Conservation (phyloP, 2,329 filamentous ascomycete genomes). For the Cladosporium sp. region DNA sequence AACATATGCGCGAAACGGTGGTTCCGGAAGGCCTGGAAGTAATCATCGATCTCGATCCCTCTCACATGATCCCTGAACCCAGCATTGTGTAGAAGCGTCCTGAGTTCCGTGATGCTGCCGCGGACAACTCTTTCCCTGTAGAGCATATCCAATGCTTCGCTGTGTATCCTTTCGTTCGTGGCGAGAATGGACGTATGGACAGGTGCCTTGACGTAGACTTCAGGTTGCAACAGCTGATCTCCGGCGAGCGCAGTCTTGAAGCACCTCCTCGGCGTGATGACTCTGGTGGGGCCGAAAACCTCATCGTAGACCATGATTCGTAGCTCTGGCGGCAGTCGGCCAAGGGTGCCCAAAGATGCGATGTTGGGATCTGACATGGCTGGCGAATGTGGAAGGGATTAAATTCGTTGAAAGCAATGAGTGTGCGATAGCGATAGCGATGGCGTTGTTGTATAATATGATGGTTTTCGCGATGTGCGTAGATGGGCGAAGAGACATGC, state of each 20-base stretch:
- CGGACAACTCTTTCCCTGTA: conserved; percentile 16
- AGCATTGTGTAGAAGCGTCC: neutral
- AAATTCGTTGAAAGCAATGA: neutral
- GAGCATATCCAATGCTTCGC: conserved; percentile 24
- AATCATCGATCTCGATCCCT: neutral
- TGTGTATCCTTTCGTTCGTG: conserved; percentile 19
- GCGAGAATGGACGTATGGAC: conserved; percentile 21
- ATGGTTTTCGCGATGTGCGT: neutral
- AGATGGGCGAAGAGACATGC: neutral
- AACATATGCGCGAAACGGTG: neutral
- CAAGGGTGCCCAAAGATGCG: neutral
- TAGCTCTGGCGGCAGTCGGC: neutral
- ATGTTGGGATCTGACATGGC: too few species aligned
- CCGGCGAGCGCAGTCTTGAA: neutral
- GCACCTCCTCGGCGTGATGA: neutral
- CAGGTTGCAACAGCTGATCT: neutral
- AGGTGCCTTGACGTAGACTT: neutral
- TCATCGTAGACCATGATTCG: neutral
- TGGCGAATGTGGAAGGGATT: neutral
- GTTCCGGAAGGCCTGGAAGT: neutral
- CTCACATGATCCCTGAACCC: neutral
- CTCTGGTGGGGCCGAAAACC: conserved; percentile 1
- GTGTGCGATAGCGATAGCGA: neutral
- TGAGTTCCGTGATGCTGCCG: neutral
- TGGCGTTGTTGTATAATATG: neutral